Evolutionary conservation across 495 filamentous ascomycete genomes (phyloP).

Genomic region (Rostrohypoxylon terebratum): DNA sequence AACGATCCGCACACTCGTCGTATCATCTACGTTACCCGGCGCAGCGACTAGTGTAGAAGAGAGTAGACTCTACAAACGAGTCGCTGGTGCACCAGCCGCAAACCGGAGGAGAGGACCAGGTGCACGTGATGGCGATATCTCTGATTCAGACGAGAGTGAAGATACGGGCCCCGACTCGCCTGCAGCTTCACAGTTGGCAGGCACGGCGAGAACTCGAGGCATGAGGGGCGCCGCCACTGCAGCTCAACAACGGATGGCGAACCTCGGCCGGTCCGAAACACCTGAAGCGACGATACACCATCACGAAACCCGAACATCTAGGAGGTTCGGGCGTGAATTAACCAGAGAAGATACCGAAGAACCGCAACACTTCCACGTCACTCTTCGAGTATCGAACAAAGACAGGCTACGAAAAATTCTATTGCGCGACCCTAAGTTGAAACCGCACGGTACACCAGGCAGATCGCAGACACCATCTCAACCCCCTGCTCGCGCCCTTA

Average conservation of each 20-base stretch:
- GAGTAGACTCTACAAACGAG: constrained; percentile 83
- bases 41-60: constrained; percentile 83
- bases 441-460: constrained; percentile 52
- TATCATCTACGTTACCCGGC: constrained; percentile 90
- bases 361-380: constrained; percentile 74
- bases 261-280: constrained; percentile 86
- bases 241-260: constrained; percentile 79
- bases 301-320: constrained; percentile 76
- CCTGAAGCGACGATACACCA: constrained; percentile 78
- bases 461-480: constrained; percentile 62
- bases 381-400: constrained; percentile 71
- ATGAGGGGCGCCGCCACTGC: constrained; percentile 87
- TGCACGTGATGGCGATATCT: constrained; percentile 78
- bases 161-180: constrained; percentile 90
- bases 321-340: constrained; percentile 67
- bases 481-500: constrained; percentile 62
- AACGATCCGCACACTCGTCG: constrained; percentile 88
- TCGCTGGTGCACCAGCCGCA: constrained; percentile 59
- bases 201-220: constrained; percentile 85
- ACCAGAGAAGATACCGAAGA: constrained; percentile 79
- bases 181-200: constrained; percentile 76
- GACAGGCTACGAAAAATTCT: constrained; percentile 69
- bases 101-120: constrained; percentile 68
- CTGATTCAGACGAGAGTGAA: constrained; percentile 88
- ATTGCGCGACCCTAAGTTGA: constrained; percentile 57